Conservation (phyloP, 106 monocot genomes). For the Platanthera zijinensis region DNA sequence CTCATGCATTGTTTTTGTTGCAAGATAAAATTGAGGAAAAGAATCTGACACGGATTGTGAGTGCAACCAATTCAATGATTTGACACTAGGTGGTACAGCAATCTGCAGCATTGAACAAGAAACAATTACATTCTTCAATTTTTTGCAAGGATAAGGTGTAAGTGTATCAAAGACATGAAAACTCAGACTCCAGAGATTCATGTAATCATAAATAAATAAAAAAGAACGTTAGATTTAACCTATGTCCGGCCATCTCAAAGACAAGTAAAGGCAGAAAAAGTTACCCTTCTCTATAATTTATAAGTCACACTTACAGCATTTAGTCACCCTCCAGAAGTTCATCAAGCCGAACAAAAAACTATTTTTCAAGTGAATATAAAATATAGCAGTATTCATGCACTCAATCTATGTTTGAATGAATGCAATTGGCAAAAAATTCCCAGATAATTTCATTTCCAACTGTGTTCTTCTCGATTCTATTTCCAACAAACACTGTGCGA, state of each 20-base stretch:
- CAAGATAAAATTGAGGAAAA: conserved; percentile 69
- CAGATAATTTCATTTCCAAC: too few species aligned
- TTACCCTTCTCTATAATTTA: too few species aligned
- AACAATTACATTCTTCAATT: neutral
- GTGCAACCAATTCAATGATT: conserved; percentile 54
- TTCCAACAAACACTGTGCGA: too few species aligned
- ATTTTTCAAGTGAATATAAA: too few species aligned
- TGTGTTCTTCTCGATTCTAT: too few species aligned
- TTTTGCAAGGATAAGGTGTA: neutral
- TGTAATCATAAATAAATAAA: neutral
- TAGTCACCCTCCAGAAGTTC: too few species aligned
- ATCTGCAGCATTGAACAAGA: conserved; percentile 40
- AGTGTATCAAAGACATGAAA: neutral
- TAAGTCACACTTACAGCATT: too few species aligned
- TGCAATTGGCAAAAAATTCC: too few species aligned
- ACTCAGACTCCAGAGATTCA: neutral
- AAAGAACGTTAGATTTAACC: neutral
- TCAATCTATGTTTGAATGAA: too few species aligned
- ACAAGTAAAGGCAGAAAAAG: neutral
- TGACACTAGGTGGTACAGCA: conserved; percentile 56
- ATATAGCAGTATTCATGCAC: too few species aligned
- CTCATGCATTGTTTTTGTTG: conserved; percentile 9
- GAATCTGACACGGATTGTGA: conserved; percentile 18
- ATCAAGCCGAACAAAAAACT: too few species aligned
- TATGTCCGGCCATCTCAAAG: neutral